Base-by-base conservation (phyloP, 345 rosid species). In the Eucalyptus guilfoylei region DNA sequence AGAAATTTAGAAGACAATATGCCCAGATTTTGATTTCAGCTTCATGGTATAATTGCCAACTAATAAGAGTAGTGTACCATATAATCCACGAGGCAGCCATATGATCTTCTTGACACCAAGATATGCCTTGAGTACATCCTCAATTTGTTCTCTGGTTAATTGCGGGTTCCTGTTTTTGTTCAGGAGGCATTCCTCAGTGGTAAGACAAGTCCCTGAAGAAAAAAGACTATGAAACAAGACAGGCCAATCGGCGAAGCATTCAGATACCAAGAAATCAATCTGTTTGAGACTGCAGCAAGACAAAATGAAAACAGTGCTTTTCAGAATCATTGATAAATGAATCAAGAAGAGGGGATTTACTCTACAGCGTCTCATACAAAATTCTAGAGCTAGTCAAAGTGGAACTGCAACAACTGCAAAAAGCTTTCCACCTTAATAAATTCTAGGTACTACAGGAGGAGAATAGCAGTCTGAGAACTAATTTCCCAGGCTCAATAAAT, bases 111-210 rank as follows among this genome's bases (percentile, higher is more conserved):
- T 88, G 34, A 97, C 96, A 62, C 97, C 96, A 86, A 97, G 97
- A 91, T 95, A 96, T 37, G 93, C 93, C 93, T 94, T 92, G 85
- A 97, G 96, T 90, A 96, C 96, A 90, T 91, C 93, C 89, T 97
- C 99, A 89, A 97, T 97, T 81, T 97, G 96, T 86, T 92, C 93
- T 93, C 94, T 96, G 28, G 90, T 92, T 96, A 98, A 81, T 89
- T 94, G 90, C 14, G 98, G 98, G 86, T 97, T 98, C 88, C 99
- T 91, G 89, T 98, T 96, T 94, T 95, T 94, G 91, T 95, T 95
- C 92, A 98, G 91, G 54, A 98, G 98, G 93, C 99, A 98, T 88
- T 98, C 99, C 93, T 96, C 99, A 0, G 99, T 98, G 76, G 95
- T 96, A 88, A 98, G 95, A 92, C 98, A 97, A 69, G 99, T 97